Evolutionary conservation across 192 early-diverging fungal species (phyloP), one percentile per base, ranked within the genome.

Genomic region (Haplosporangium gracile): DNA sequence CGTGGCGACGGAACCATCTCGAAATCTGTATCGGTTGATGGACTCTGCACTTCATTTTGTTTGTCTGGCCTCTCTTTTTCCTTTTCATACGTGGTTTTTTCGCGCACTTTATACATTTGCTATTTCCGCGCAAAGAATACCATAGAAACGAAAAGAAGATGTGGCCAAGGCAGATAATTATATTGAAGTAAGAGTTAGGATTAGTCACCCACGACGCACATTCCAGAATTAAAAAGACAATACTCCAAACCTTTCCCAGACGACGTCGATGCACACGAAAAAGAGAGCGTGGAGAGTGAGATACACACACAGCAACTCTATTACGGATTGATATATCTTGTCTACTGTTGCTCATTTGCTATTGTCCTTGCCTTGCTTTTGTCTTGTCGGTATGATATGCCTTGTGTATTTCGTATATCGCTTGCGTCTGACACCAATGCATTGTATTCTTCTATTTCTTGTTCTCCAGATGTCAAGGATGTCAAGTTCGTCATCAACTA

Each of bases 401-500:
- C 72, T 34, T 73, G 20, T 76, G 24, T 49, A 13, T 65, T 49
- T 45, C 24, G 9, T 51, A 11, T 20, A 16, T 18, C 5, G 20
- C 5, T 53, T 70, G 70, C 57, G 42, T 40, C 45, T 74, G 26
- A 57, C 60, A 71, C 70, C 22, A 38, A 45, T 57, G 42, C 22
- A 8, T 6, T 34, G 24, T 78, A 32, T 32, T 3, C 24, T 22
- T 45, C 15, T 40, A 71, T 65, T 53, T 3, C 72, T 39, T 22
- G 57, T 70, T 82, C 82, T 79, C 36, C 88, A 95, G 96, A 96
- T 89, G 93, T 96, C 89, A 97, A 97, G 87, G 96, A 98, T 88
- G 97, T 99, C 87, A 98, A 98, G 86, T 96, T 95, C 88, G 98
- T 99, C 22, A 97, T 99, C 90, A 99, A 99, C 89, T 96, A 96